These are phyloP conservation scores for Sarocladium oryzae DNA, from an alignment of 2,329 filamentous ascomycete species.

Conservation along the genomic window DNA sequence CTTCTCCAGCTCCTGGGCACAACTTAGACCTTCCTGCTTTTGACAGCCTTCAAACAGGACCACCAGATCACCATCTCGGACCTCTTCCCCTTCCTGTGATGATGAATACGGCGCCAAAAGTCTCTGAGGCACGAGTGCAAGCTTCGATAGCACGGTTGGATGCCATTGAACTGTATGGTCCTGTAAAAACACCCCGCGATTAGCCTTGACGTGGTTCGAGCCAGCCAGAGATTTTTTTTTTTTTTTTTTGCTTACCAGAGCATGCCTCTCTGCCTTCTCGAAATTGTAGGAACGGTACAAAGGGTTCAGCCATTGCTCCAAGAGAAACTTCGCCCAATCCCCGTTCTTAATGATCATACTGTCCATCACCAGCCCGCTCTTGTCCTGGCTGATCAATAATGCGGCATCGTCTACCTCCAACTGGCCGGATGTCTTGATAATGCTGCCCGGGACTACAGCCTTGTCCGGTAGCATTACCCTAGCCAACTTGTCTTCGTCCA, in stretches of 20 bases:
- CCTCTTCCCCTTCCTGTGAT: slow-evolving; percentile 52
- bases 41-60: slow-evolving; percentile 73
- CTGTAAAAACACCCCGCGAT: slow-evolving; percentile 31
- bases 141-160: slow-evolving; percentile 83
- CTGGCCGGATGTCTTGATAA: slow-evolving; percentile 89
- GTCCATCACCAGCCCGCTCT: slow-evolving; percentile 65
- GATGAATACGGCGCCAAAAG: slow-evolving; percentile 72
- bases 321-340: slow-evolving; percentile 86
- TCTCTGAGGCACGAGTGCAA: slow-evolving; percentile 84
- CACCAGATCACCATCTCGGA: slow-evolving; percentile 78
- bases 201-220: background rate
- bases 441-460: slow-evolving; percentile 87
- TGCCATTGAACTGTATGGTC: slow-evolving; percentile 95
- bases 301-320: slow-evolving; percentile 95
- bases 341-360: slow-evolving; percentile 78
- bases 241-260: slow-evolving; percentile 74
- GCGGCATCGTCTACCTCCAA: slow-evolving; percentile 73
- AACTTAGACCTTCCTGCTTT: slow-evolving; percentile 49
- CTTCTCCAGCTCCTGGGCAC: slow-evolving; percentile 61
- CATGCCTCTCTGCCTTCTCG: slow-evolving; percentile 87
- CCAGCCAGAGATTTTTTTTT: background rate
- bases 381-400: slow-evolving; percentile 78
- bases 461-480: slow-evolving; percentile 76
- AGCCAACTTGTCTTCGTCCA: slow-evolving; percentile 62
- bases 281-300: slow-evolving; percentile 94